phyloP scores from a whole-genome alignment of 1,139 yeast species.

The Yamadazyma siamensis region DNA sequence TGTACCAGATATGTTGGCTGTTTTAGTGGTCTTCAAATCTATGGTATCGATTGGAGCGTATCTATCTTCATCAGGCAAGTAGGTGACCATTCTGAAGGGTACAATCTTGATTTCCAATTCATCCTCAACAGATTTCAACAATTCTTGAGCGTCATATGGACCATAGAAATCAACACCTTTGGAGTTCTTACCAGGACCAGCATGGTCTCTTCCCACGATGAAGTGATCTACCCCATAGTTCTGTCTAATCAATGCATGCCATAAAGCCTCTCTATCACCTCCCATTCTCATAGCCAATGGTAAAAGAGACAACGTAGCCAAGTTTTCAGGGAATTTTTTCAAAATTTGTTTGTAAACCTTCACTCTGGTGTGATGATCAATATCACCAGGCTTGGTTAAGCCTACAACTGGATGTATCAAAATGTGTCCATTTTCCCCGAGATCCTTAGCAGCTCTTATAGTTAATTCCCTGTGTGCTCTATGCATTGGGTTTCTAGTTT shows the following conservation, averaged over 20 bases:
- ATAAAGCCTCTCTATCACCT: constrained; percentile 96
- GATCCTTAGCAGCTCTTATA: constrained; percentile 78
- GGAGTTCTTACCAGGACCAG: constrained; percentile 95
- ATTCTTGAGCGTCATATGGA: constrained; percentile 93
- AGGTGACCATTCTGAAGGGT: constrained; percentile 96
- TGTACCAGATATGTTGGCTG: constrained; percentile 92
- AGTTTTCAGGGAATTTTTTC: constrained; percentile 89
- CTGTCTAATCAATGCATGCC: constrained; percentile 97
- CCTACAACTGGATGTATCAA: constrained; percentile 97
- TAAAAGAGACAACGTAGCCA: constrained; percentile 82
- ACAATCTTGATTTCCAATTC: constrained; percentile 84
- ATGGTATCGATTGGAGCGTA: constrained; percentile 95
- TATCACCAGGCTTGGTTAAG: constrained; percentile 94
- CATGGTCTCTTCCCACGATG: constrained; percentile 97
- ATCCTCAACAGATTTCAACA: constrained; percentile 69
- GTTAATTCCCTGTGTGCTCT: constrained; percentile 96
- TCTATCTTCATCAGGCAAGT: constrained; percentile 91
- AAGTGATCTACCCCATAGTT: constrained; percentile 96
- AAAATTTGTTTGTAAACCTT: constrained; percentile 90
- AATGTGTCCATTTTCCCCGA: constrained; percentile 55
- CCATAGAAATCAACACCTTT: constrained; percentile 94
- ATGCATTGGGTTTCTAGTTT: constrained; percentile 98
- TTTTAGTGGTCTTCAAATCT: constrained; percentile 65
- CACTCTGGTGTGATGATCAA: constrained; percentile 95
- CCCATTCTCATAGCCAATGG: constrained; percentile 99